Evolutionary conservation across 2,329 filamentous ascomycete species (phyloP).

Genomic region (Talaromyces islandicus): DNA sequence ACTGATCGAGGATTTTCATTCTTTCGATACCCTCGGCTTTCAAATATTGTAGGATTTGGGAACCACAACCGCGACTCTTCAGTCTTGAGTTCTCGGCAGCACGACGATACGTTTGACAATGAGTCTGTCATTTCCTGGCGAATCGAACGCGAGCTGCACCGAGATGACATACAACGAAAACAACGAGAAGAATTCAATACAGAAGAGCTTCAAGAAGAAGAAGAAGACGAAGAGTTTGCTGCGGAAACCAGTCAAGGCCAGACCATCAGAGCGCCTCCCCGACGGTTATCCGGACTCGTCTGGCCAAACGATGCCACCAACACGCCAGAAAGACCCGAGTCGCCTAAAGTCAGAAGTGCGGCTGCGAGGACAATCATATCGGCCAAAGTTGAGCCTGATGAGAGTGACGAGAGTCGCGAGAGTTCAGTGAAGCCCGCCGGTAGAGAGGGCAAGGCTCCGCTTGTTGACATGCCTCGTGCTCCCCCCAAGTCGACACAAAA

Average conservation of each 20-base stretch:
- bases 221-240: conserved; percentile 21
- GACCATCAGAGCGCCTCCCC: conserved; percentile 31
- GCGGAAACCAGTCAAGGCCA: conserved; percentile 18
- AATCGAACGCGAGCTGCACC: conserved; percentile 30
- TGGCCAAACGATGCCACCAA: conserved; percentile 7
- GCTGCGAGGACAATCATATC: conserved; percentile 8
- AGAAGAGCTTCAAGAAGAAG: conserved; percentile 23
- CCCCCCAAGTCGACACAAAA: neutral
- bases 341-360: neutral
- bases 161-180: conserved; percentile 29
- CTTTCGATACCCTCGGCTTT: conserved; percentile 8
- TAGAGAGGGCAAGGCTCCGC: neutral
- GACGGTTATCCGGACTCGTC: conserved; percentile 19
- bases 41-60: neutral
- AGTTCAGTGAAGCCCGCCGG: neutral
- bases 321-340: neutral
- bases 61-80: conserved; percentile 8
- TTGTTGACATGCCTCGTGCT: conserved; percentile 3
- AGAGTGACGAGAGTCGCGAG: conserved; percentile 1
- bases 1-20: conserved; percentile 10
- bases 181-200: neutral
- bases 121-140: conserved; percentile 28
- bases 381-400: neutral
- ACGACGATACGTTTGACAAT: conserved; percentile 23
- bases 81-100: conserved; percentile 15